Evolutionary conservation across 2,329 filamentous ascomycete genomes (phyloP), one percentile per base, ranked within the genome.

Genomic region (Ophiostoma ips): DNA sequence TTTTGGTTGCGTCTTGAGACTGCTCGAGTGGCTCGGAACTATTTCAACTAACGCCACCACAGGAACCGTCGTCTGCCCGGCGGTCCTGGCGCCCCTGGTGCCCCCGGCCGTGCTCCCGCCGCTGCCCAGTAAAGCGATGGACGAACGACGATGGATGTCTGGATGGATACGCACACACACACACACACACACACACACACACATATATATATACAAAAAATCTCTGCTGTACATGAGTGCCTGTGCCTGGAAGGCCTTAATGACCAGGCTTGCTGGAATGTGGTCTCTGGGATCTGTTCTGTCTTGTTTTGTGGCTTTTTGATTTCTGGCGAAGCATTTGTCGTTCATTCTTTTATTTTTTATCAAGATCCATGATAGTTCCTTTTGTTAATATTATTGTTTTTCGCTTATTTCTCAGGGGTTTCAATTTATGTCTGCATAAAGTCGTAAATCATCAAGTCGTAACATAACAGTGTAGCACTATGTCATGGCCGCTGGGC

Each of bases 1-100:
- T 18, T 30, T 9, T 37, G 3, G n/a, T 15, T 30, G 13, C 28
- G 21, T 18, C 6, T 13, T 18, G 15, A 16, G n/a, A 15, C 9
- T 48, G 36, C 8, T 18, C 44, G 34, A n/a, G 10, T 19, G 21
- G n/a, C n/a, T n/a, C n/a, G n/a, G 21, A 51, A 51, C 37, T 24
- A 15, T 43, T 31, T 54, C 24, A 28, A 46, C 61, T 64, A 54
- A 64, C 53, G 50, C 7, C 13, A n/a, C 10, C 43, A 24, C 41
- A 72, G 69, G 68, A 61, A 61, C 58, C 62, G 62, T 49, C 61
- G 60, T 45, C 58, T 61, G 55, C 53, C 52, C 47, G 55, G 58
- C 19, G 58, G 53, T 51, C 59, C 60, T 36, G 61, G 59, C 49
- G 40, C 24, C 30, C 40, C 40, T 30, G 40, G 21, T 6, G 24